Conservation (phyloP, 495 filamentous ascomycete species). For the Choiromyces venosus region DNA sequence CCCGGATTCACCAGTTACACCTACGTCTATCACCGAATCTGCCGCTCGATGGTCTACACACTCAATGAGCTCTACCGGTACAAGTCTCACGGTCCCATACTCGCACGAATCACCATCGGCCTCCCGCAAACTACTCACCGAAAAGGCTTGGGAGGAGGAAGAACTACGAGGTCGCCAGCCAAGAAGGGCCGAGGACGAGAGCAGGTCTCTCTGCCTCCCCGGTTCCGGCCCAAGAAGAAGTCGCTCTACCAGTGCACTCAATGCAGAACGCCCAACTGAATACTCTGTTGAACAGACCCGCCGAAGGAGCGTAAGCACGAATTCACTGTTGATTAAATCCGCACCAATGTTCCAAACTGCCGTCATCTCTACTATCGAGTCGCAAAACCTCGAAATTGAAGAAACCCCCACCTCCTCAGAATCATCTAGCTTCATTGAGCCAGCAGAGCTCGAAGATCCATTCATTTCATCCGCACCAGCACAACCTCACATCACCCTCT, state of each 20-base stretch:
- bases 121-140: neutral
- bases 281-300: neutral
- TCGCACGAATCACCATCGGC: neutral
- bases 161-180: neutral
- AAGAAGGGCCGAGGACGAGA: neutral
- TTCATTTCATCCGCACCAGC: neutral
- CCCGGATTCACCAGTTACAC: neutral
- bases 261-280: neutral
- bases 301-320: neutral
- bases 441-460: slow-evolving; percentile 3
- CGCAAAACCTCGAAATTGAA: neutral
- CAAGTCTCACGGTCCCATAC: neutral
- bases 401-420: neutral
- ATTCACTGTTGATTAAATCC: neutral
- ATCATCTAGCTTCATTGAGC: neutral
- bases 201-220: neutral
- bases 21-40: neutral
- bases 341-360: neutral
- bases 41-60: neutral
- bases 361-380: neutral
- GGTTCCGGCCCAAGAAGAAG: neutral
- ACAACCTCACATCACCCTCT: neutral
- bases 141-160: neutral
- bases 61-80: neutral
- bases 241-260: neutral